Percentiles rank a stretch among this genome's conserved stretches.
These are phyloP conservation scores for Kalaharituber pfeilii DNA, from an alignment of 2,329 filamentous ascomycete species.

Conservation along the genomic window DNA sequence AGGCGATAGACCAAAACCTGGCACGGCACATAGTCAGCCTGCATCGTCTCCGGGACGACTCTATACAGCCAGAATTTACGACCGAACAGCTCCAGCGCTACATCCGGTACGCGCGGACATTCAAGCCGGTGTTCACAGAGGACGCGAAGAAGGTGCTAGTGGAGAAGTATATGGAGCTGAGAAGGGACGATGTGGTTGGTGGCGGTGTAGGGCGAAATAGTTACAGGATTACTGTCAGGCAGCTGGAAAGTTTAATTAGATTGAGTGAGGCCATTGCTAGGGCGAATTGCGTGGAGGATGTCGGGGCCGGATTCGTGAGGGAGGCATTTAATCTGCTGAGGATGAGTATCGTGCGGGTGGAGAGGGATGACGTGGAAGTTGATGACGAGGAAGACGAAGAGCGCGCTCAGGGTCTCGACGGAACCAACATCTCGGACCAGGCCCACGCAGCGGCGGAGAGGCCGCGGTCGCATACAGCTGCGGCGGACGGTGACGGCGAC, in stretches of 20 bases:
- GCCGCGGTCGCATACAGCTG: constrained; percentile 21
- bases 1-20: constrained; percentile 72
- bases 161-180: constrained; percentile 84
- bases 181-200: constrained; percentile 78
- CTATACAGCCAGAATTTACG: constrained; percentile 80
- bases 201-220: constrained; percentile 87
- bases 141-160: constrained; percentile 76
- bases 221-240: constrained; percentile 92
- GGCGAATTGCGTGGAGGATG: constrained; percentile 85
- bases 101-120: constrained; percentile 88
- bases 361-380: constrained; percentile 92
- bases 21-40: constrained; percentile 89
- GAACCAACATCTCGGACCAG: constrained; percentile 30
- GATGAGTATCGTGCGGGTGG: constrained; percentile 92
- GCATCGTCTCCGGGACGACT: constrained; percentile 81
- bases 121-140: constrained; percentile 78
- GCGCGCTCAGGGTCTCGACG: constrained; percentile 31
- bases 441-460: too few relatives aligned
- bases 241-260: constrained; percentile 89
- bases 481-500: constrained; percentile 35
- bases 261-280: constrained; percentile 96
- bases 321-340: constrained; percentile 83
- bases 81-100: constrained; percentile 95
- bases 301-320: constrained; percentile 59
- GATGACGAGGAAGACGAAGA: constrained; percentile 58